Evolutionary conservation across 257 asterid genomes (phyloP).

Genomic region (Nicotiana tabacum): DNA sequence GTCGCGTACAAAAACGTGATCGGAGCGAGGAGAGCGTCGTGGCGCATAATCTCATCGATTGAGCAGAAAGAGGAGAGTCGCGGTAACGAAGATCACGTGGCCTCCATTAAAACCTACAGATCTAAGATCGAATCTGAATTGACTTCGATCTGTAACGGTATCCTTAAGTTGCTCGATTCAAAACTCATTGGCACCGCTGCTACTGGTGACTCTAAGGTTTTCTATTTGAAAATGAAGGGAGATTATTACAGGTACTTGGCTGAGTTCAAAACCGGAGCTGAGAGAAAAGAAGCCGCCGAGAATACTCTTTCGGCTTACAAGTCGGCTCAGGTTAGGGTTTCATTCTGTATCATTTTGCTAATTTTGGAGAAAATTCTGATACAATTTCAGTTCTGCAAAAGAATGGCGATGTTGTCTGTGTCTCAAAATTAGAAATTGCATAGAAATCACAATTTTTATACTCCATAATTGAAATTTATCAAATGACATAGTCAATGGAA

Average conservation of each 20-base stretch:
- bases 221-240: slow-evolving; percentile 12
- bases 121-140: slow-evolving; percentile 4
- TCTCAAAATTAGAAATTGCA: neutral
- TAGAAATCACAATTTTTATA: neutral
- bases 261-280: slow-evolving; percentile 67
- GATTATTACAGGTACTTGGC: slow-evolving; percentile 34
- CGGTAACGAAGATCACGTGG: slow-evolving; percentile 1
- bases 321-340: slow-evolving; percentile 60
- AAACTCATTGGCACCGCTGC: neutral
- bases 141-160: slow-evolving; percentile 6
- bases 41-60: slow-evolving; percentile 8
- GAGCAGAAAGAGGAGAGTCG: slow-evolving; percentile 9
- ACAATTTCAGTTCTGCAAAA: neutral
- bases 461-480: too few species aligned
- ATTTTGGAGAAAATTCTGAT: neutral
- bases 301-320: slow-evolving; percentile 79
- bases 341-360: neutral
- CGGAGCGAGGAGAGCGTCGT: slow-evolving; percentile 6
- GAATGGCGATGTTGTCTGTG: neutral
- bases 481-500: too few species aligned
- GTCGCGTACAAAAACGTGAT: slow-evolving; percentile 16
- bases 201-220: neutral
- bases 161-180: neutral
- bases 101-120: slow-evolving; percentile 2
- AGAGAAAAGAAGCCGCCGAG: slow-evolving; percentile 80